Conservation (phyloP, 163 green algal species). For the Scenedesmus sp. region DNA sequence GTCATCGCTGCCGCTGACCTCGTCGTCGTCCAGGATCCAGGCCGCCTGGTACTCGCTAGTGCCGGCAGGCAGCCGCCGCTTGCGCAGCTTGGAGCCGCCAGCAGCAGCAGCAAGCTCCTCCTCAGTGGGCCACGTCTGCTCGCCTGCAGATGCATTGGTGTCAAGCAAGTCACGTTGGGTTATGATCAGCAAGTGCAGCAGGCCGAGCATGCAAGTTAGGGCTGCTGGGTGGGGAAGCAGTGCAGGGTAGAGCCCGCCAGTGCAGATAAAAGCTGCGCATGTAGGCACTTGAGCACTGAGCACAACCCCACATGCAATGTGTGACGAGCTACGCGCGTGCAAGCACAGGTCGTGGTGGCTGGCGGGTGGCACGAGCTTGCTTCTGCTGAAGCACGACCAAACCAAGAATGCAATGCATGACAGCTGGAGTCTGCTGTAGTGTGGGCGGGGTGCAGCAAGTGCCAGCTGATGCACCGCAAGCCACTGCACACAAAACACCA, state of each 20-base stretch:
- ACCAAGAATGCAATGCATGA: background rate
- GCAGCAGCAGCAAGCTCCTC: slow-evolving; percentile 76
- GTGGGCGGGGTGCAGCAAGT: background rate
- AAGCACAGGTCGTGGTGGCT: no score
- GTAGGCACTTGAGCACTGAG: no score
- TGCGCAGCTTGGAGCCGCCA: slow-evolving; percentile 18
- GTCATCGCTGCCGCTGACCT: slow-evolving; percentile 60
- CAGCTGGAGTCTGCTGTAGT: background rate
- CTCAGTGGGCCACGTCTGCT: slow-evolving; percentile 94
- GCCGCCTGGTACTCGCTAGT: slow-evolving; percentile 94
- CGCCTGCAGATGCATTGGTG: slow-evolving; percentile 61
- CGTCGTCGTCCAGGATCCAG: slow-evolving; percentile 91
- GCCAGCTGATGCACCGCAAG: background rate
- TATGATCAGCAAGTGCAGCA: background rate
- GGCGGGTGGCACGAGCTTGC: background rate
- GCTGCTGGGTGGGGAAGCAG: no score
- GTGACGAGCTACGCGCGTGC: no score
- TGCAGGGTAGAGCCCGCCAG: no score
- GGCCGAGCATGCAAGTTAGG: background rate
- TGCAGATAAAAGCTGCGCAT: no score
- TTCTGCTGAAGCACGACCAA: background rate
- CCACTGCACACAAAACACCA: background rate
- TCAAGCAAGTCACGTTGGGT: background rate
- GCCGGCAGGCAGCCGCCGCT: slow-evolving; percentile 68
- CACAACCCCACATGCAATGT: no score